Evolutionary conservation across 352 stramenopile species (phyloP).

Genomic region (Phytophthora colocasiae): DNA sequence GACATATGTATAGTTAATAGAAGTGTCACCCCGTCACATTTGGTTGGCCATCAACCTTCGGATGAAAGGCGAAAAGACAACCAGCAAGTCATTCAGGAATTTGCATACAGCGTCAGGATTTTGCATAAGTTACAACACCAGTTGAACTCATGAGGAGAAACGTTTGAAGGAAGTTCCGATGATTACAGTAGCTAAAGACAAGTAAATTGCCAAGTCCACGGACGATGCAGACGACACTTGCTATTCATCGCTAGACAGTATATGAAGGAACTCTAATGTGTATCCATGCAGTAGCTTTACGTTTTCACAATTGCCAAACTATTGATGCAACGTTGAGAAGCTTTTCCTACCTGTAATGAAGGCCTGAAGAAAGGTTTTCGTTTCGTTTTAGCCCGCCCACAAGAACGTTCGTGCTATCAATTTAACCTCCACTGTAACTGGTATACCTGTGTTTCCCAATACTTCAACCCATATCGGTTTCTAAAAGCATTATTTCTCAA

Average conservation of each 20-base stretch:
- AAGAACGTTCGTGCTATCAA: conserved; percentile 16
- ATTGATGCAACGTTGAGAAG: too few relatives aligned
- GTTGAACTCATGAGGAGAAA: not conserved
- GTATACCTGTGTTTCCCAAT: not conserved
- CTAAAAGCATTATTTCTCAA: too few relatives aligned
- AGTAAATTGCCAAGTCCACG: conserved; percentile 51
- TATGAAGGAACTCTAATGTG: too few relatives aligned
- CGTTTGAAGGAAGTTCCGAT: conserved; percentile 39
- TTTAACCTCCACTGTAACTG: not conserved
- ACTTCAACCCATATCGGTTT: conserved; percentile 4
- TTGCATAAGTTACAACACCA: too few relatives aligned
- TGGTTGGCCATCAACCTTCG: conserved; percentile 28
- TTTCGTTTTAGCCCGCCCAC: not conserved
- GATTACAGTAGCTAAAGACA: conserved; percentile 77
- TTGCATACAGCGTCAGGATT: not conserved
- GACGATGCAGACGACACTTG: conserved; percentile 69
- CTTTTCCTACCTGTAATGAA: not conserved
- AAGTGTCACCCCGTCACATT: conserved; percentile 21
- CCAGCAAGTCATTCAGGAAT: conserved; percentile 20
- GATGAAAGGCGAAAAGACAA: too few relatives aligned
- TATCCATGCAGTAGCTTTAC: not conserved
- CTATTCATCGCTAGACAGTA: conserved; percentile 88
- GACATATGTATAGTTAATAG: conserved; percentile 1
- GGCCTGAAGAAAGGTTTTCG: not conserved
- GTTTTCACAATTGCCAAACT: too few relatives aligned